These are phyloP conservation scores for Fusarium longipes DNA, from an alignment of 2,329 filamentous ascomycete species.

Conservation along the genomic window DNA sequence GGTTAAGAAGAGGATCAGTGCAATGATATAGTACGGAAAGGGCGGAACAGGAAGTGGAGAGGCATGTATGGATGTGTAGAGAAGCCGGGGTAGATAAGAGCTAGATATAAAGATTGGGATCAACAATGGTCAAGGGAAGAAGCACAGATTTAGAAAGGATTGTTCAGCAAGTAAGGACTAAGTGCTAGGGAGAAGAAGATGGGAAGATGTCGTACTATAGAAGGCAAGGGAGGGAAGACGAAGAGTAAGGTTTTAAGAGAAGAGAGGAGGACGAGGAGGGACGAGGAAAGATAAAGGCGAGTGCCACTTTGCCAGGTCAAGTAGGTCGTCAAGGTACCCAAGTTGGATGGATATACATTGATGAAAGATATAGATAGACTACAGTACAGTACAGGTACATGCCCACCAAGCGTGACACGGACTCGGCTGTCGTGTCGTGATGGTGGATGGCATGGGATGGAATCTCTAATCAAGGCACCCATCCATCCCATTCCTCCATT, in stretches of 20 bases:
- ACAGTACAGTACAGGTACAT: neutral
- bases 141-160: slow-evolving; percentile 4
- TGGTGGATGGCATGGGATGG: neutral
- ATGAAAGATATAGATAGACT: neutral
- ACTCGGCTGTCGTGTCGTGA: neutral
- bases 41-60: slow-evolving; percentile 15
- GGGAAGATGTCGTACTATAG: neutral
- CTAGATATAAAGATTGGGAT: slow-evolving; percentile 24
- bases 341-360: neutral
- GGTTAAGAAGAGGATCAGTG: neutral
- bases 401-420: neutral
- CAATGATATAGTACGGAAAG: slow-evolving; percentile 14
- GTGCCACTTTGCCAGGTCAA: slow-evolving; percentile 20
- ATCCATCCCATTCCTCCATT: neutral
- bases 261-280: neutral
- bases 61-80: slow-evolving; percentile 25
- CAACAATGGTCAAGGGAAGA: slow-evolving; percentile 3
- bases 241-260: neutral
- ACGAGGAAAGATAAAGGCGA: slow-evolving; percentile 25
- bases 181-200: slow-evolving; percentile 9
- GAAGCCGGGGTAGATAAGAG: slow-evolving; percentile 3
- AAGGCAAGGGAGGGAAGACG: slow-evolving; percentile 10
- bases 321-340: neutral
- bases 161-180: slow-evolving; percentile 6
- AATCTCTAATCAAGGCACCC: neutral